phyloP scores from a whole-genome alignment of 352 stramenopile genomes.

The Blastocystis sp. region DNA sequence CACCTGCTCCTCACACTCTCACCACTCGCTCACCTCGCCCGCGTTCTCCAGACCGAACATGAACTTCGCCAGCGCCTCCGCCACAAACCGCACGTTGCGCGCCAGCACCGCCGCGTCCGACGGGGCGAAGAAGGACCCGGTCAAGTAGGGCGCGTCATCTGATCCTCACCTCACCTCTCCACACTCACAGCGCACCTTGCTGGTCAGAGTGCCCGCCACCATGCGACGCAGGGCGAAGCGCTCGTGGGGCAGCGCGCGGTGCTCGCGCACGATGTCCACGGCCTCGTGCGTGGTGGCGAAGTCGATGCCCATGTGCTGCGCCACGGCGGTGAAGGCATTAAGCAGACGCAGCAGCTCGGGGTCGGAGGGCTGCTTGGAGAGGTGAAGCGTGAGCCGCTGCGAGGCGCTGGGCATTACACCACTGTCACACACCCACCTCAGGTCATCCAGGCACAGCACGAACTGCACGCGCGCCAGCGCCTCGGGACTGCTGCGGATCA shows the following conservation, averaged over 20 bases:
- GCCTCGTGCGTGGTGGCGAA: background rate
- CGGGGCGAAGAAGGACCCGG: background rate
- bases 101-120: background rate
- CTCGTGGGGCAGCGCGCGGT: conserved; percentile 34
- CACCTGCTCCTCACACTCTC: background rate
- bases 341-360: conserved; percentile 39
- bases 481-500: conserved; percentile 50
- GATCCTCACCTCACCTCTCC: background rate
- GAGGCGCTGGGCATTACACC: background rate
- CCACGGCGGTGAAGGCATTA: conserved; percentile 27
- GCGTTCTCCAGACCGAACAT: conserved; percentile 4
- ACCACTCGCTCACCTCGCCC: background rate
- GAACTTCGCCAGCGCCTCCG: conserved; percentile 24
- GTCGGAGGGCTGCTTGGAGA: background rate
- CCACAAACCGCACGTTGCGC: conserved; percentile 17
- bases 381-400: background rate
- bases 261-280: conserved; percentile 51
- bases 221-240: conserved; percentile 56
- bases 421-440: background rate
- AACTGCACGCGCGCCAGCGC: conserved; percentile 23
- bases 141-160: background rate
- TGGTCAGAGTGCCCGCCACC: conserved; percentile 18
- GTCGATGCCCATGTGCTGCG: conserved; percentile 17
- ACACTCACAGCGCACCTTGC: background rate
- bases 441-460: conserved; percentile 54